These are phyloP conservation scores for Suillus subaureus DNA, from an alignment of 768 basidiomycete species.

Conservation along the genomic window DNA sequence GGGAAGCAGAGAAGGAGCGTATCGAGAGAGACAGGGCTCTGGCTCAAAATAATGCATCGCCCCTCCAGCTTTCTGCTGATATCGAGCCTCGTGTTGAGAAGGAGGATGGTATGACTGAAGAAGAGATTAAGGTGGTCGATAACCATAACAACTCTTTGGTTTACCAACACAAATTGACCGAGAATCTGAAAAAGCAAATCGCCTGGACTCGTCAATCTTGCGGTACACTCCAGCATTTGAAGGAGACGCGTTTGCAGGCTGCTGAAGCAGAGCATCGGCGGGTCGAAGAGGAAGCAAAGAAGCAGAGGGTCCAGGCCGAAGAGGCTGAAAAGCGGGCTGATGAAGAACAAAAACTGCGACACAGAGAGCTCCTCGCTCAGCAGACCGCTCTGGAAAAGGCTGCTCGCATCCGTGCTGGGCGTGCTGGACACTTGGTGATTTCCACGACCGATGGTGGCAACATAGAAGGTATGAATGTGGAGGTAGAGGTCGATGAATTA, in stretches of 20 bases:
- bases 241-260: constrained; percentile 25
- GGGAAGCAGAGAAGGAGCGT: constrained; percentile 5
- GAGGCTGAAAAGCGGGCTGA: constrained; percentile 14
- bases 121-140: constrained; percentile 15
- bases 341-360: constrained; percentile 12
- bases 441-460: neutral
- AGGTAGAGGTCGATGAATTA: constrained; percentile 1
- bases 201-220: constrained; percentile 3
- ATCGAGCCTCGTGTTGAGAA: constrained; percentile 6
- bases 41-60: neutral
- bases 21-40: neutral
- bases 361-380: constrained; percentile 15
- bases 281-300: constrained; percentile 20
- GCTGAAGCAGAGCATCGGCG: constrained; percentile 17
- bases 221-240: constrained; percentile 23
- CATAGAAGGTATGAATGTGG: constrained; percentile 9
- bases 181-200: constrained; percentile 17
- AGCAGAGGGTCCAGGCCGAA: constrained; percentile 14
- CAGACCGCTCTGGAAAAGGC: constrained; percentile 32
- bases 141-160: constrained; percentile 14
- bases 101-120: constrained; percentile 26
- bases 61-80: neutral
- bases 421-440: constrained; percentile 2
- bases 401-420: constrained; percentile 28
- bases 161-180: constrained; percentile 11